Evolutionary conservation across 108 stramenopile genomes (phyloP).

Genomic region (Fistulifera solaris): DNA sequence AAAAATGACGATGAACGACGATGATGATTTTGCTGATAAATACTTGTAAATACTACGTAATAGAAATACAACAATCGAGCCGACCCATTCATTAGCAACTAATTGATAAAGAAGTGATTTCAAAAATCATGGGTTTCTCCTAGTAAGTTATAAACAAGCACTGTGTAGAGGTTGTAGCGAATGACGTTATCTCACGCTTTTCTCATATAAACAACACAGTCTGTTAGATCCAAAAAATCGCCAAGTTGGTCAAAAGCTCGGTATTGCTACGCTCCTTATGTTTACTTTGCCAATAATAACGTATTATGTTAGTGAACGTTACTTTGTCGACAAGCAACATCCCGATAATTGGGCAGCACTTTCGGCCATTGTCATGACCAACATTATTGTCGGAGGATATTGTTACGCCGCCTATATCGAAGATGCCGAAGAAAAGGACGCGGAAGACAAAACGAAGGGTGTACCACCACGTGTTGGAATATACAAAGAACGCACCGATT

Average conservation of each 20-base stretch:
- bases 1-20: too few species aligned
- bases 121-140: too few species aligned
- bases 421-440: slow-evolving; percentile 24
- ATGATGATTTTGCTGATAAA: too few species aligned
- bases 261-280: slow-evolving; percentile 42
- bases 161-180: too few species aligned
- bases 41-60: too few species aligned
- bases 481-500: slow-evolving; percentile 44
- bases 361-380: slow-evolving; percentile 39
- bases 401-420: slow-evolving; percentile 36
- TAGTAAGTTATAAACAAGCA: too few species aligned
- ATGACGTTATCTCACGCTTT: too few species aligned
- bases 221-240: slow-evolving; percentile 38
- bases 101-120: too few species aligned
- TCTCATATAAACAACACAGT: slow-evolving; percentile 12
- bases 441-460: slow-evolving; percentile 15
- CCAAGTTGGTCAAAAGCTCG: slow-evolving; percentile 41
- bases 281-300: slow-evolving; percentile 40
- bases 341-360: slow-evolving; percentile 46
- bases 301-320: slow-evolving; percentile 9
- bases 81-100: too few species aligned
- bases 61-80: too few species aligned
- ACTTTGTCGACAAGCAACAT: slow-evolving; percentile 27
- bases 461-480: slow-evolving; percentile 23
- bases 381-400: slow-evolving; percentile 40